Evolutionary conservation across 2,329 filamentous ascomycete genomes (phyloP).

Genomic region (Hypoxylon sp.): DNA sequence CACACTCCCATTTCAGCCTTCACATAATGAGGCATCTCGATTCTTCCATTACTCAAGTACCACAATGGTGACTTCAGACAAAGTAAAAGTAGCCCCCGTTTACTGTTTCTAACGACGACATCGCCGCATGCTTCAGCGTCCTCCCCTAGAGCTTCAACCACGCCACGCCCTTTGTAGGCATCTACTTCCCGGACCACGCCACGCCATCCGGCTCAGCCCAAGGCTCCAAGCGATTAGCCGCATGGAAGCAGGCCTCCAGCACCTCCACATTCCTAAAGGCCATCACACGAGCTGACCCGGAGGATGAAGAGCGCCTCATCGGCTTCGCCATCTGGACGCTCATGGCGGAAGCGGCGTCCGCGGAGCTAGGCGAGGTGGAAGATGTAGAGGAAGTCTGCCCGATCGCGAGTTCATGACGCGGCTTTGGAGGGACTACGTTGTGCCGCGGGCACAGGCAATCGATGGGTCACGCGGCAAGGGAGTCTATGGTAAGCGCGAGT

Average conservation of each 20-base stretch:
- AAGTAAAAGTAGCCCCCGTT: slow-evolving; percentile 27
- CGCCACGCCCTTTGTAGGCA: slow-evolving; percentile 42
- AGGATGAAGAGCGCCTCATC: slow-evolving; percentile 25
- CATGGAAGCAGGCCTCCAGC: slow-evolving; percentile 31
- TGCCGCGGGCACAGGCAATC: slow-evolving; percentile 35
- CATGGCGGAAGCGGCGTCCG: slow-evolving; percentile 41
- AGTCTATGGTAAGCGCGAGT: slow-evolving; percentile 42
- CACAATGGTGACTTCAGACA: slow-evolving; percentile 1
- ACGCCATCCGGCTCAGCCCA: slow-evolving; percentile 37
- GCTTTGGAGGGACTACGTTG: slow-evolving; percentile 43
- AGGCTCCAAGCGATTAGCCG: slow-evolving; percentile 32
- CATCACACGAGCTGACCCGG: slow-evolving; percentile 7
- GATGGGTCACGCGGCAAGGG: slow-evolving; percentile 32
- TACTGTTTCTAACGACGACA: slow-evolving; percentile 38
- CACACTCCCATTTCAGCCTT: too few relatives aligned
- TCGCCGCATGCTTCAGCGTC: slow-evolving; percentile 40
- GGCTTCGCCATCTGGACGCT: slow-evolving; percentile 45
- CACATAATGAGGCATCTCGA: too few relatives aligned
- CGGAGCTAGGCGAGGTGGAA: slow-evolving; percentile 39
- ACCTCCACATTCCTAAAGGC: slow-evolving; percentile 43
- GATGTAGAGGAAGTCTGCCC: slow-evolving; percentile 42
- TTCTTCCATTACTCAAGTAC: background rate
- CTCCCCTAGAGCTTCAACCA: slow-evolving; percentile 43
- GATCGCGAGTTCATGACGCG: slow-evolving; percentile 43
- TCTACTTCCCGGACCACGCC: slow-evolving; percentile 44